A percentile compares a stretch with the other conserved stretches of the same genome.
phyloP scores from a whole-genome alignment of 2,329 filamentous ascomycete species.

The Pezicula carpinea region DNA sequence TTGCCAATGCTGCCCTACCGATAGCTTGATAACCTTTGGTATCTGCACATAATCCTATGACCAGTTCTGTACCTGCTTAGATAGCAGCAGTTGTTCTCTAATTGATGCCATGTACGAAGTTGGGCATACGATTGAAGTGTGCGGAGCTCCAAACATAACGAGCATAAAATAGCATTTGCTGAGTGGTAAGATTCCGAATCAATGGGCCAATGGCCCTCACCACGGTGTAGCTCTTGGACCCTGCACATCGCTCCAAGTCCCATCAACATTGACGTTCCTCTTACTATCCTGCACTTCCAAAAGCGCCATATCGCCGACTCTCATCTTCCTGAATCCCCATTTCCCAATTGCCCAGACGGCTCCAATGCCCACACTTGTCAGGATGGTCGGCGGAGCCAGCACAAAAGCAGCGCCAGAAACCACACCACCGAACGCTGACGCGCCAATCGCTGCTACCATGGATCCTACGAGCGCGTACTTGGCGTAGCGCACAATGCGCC shows the following conservation, averaged over 20 bases:
- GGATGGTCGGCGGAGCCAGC: slow-evolving; percentile 25
- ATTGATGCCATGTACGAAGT: too few species aligned
- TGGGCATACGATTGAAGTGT: too few species aligned
- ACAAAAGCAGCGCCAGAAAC: slow-evolving; percentile 24
- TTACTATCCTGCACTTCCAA: slow-evolving; percentile 12
- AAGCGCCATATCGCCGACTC: slow-evolving; percentile 13
- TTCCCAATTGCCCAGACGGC: slow-evolving; percentile 25
- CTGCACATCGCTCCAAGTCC: slow-evolving; percentile 26
- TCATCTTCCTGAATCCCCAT: slow-evolving; percentile 27
- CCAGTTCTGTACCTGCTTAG: too few species aligned
- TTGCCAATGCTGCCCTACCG: too few species aligned
- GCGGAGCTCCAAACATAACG: too few species aligned
- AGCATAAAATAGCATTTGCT: too few species aligned
- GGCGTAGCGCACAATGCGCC: slow-evolving; percentile 29
- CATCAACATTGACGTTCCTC: slow-evolving; percentile 20
- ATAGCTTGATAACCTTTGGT: too few species aligned
- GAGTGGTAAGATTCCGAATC: too few species aligned
- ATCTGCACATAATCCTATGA: too few species aligned
- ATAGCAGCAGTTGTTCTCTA: too few species aligned
- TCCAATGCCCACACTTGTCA: slow-evolving; percentile 22
- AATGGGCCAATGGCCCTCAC: slow-evolving; percentile 8
- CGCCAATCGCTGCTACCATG: slow-evolving; percentile 23
- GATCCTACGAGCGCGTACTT: slow-evolving; percentile 26
- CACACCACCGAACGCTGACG: slow-evolving; percentile 24
- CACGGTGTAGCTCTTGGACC: slow-evolving; percentile 25